Evolutionary conservation across 768 basidiomycete species (phyloP), one percentile per base, ranked within the genome.

Genomic region (Tubosaeta brunneosetosa): DNA sequence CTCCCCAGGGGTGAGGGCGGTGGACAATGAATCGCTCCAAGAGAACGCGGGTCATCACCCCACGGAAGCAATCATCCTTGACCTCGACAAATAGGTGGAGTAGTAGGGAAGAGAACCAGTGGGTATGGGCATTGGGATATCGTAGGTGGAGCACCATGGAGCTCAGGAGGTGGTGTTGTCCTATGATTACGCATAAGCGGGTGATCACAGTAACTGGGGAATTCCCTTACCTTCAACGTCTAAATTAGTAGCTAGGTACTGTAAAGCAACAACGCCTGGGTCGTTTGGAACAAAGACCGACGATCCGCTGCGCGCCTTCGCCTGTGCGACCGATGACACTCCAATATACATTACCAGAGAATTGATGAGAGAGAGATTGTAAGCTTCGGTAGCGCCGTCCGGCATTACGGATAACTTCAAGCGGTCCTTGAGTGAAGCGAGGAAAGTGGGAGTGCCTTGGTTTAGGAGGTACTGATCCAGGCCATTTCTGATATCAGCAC

Each of bases 51-150:
- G 93, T 88, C 74, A 88, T 79, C 57, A 91, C 81, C 66, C 94
- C 90, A 61, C 82, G 78, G 76, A 89, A 86, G 41, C 79, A 80
- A 51, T 88, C 88, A 55, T 83, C 82, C 63, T 84, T 82, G 55
- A 88, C 79, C 64, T 93, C 88, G 46, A 76, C 63, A 74, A 97
- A 98, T 41, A 95, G 81, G 67, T 93, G 83, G 48, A 98, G 81
- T 49, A 97, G 75, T 58, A 97, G 79, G 42, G 86, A 88, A 67
- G 88, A 91, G 79, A 95, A 98, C 93, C 94, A 99, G 70, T 92
- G 88, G 46, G 95, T 99, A 77, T 99, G 97, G 10, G 94, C 91
- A 64, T 94, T 97, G 31, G 97, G 95, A 78, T 95, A 98, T 63
- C 97, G 91, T 57, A 99, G 76, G 67, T 98, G 95, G 61, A 94